phyloP scores from a whole-genome alignment of 257 asterid species.

The Solanum clarkiae region DNA sequence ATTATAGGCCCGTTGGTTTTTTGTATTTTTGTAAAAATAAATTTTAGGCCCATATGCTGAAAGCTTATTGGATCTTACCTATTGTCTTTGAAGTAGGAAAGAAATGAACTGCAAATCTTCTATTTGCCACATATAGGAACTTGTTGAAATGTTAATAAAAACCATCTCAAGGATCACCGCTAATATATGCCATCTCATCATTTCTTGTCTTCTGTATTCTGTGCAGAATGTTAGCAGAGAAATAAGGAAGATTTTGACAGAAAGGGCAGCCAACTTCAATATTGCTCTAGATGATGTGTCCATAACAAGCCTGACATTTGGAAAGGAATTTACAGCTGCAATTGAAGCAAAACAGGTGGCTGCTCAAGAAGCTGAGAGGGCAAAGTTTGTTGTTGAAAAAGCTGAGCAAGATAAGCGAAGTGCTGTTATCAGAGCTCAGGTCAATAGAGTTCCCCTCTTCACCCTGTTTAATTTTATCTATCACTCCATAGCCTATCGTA shows the following conservation, averaged over 20 bases:
- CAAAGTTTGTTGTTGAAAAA: constrained; percentile 84
- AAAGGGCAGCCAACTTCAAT: constrained; percentile 76
- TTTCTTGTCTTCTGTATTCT: not conserved
- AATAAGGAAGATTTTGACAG: constrained; percentile 63
- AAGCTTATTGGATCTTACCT: not conserved
- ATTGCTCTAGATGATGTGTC: constrained; percentile 95
- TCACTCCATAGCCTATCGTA: not conserved
- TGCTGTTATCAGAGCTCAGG: constrained; percentile 94
- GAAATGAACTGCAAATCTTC: not conserved
- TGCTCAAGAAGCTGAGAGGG: constrained; percentile 96
- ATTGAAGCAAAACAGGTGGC: constrained; percentile 97
- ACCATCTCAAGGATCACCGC: not conserved
- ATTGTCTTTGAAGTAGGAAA: not conserved
- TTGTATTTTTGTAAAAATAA: too few species aligned
- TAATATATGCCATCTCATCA: not conserved
- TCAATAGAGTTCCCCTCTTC: not conserved
- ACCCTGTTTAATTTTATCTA: not conserved
- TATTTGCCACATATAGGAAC: not conserved
- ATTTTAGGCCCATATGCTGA: not conserved
- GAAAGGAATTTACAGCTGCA: constrained; percentile 85
- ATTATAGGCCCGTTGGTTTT: not conserved
- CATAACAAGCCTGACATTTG: constrained; percentile 72
- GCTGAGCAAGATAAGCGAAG: constrained; percentile 90
- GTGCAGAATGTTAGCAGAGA: constrained; percentile 78
- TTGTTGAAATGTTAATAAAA: not conserved